phyloP scores from a whole-genome alignment of 176 grass and related monocot genomes.

The Panicum miliaceum region DNA sequence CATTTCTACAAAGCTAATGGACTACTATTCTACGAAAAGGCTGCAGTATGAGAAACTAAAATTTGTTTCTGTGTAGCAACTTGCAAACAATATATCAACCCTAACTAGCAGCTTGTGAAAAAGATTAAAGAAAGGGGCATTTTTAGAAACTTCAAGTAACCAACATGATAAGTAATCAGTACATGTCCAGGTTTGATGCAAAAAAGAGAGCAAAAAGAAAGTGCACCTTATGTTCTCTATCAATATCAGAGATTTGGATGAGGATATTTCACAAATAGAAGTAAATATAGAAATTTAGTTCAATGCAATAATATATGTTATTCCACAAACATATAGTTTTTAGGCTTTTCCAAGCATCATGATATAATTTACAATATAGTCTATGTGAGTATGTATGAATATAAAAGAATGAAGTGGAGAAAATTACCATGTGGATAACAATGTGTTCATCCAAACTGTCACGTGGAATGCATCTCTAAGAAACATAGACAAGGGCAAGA shows the following conservation, averaged over 20 bases:
- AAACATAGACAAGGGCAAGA: conserved; percentile 34
- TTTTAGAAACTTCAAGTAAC: neutral
- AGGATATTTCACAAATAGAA: neutral
- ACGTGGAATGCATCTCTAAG: conserved; percentile 92
- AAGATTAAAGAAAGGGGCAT: conserved; percentile 8
- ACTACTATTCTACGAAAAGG: neutral
- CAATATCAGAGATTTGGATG: neutral
- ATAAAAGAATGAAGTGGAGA: conserved; percentile 37
- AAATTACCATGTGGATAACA: conserved; percentile 89
- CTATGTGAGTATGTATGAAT: neutral
- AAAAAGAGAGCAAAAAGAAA: neutral
- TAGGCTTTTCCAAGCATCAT: neutral
- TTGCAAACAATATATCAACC: neutral
- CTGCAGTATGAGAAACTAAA: neutral
- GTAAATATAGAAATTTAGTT: neutral
- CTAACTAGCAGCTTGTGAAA: neutral
- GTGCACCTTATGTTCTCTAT: conserved; percentile 1
- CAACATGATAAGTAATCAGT: neutral
- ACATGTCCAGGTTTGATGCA: neutral
- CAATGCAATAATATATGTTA: neutral
- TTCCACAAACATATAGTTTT: conserved; percentile 10
- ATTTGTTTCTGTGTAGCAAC: neutral
- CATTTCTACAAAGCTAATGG: neutral
- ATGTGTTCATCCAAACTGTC: conserved; percentile 96
- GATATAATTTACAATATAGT: conserved; percentile 8